Conservation (phyloP, 2,329 filamentous ascomycete species). For the Fusarium palustre region DNA sequence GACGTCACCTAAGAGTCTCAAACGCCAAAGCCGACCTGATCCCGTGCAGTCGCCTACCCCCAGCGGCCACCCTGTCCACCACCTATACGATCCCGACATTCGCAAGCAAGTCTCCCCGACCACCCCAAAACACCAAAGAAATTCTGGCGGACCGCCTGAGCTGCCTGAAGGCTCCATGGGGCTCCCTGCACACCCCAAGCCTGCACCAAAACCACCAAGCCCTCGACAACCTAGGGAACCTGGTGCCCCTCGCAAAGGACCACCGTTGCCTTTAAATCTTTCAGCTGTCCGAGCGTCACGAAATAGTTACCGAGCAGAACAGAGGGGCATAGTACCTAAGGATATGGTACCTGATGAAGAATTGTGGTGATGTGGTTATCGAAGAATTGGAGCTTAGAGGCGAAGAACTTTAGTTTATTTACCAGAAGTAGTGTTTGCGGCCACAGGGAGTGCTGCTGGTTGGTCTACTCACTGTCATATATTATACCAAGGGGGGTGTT, state of each 20-base stretch:
- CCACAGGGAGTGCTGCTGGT: slow-evolving; percentile 25
- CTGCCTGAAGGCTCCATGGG: slow-evolving; percentile 46
- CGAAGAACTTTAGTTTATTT: neutral
- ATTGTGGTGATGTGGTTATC: slow-evolving; percentile 17
- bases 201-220: slow-evolving; percentile 28
- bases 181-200: slow-evolving; percentile 47
- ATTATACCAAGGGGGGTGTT: slow-evolving; percentile 1
- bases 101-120: slow-evolving; percentile 48
- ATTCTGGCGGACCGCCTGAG: slow-evolving; percentile 38
- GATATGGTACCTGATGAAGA: slow-evolving; percentile 33
- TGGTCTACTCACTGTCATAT: slow-evolving; percentile 19
- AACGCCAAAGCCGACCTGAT: slow-evolving; percentile 34
- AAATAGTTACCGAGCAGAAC: slow-evolving; percentile 17
- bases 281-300: slow-evolving; percentile 18
- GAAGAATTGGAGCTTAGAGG: neutral
- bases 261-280: slow-evolving; percentile 31
- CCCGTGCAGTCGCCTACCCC: slow-evolving; percentile 31
- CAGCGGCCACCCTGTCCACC: slow-evolving; percentile 45
- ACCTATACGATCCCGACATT: slow-evolving; percentile 52
- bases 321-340: slow-evolving; percentile 14
- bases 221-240: slow-evolving; percentile 19
- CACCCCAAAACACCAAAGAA: slow-evolving; percentile 37
- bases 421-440: neutral
- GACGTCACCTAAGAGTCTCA: slow-evolving; percentile 51
- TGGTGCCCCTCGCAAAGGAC: slow-evolving; percentile 32